Base-by-base conservation (phyloP, 2,329 filamentous ascomycete species). In the Colletotrichum musae region DNA sequence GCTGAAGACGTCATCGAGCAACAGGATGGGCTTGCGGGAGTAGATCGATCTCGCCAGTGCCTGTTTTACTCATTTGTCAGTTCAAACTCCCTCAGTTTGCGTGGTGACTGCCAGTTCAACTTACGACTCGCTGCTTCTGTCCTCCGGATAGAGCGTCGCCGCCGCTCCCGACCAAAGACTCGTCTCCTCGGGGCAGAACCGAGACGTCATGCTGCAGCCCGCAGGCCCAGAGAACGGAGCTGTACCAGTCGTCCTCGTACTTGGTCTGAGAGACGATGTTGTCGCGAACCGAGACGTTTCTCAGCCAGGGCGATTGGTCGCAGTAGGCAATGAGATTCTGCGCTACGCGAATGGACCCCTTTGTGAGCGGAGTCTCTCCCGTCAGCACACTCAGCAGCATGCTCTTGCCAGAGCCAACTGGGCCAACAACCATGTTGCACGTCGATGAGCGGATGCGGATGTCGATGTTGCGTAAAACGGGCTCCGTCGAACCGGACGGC, bases 271-370 rank as follows among this genome's bases (percentile, higher is more conserved):
- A 73, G 4, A 74, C 15, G 7, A 75, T 75, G 41, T 74, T 76
- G 36, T 71, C 68, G 16, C 67, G 70, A 7, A 76, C 59, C 3
- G 74, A 72, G n/a, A 69, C 73, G 58, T 72, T 72, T 6, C 65
- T 70, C 3, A 75, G 69, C 73, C 73, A 76, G 2, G 75, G 70
- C 4, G 71, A 65, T 58, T 76, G 75, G 1, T 71, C 65, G 50
- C 73, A 74, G 52, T 73, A 75, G 12, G 73, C 72, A 1, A 69
- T 65, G 6, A 53, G 43, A 6, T 18, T 16, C 0, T 9, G 18
- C 15, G 54, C 24, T 0, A 41, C 26, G 9, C 41, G 45, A 7
- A 71, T 13, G 3, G 50, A 18, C 5, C 70, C 59, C 3, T 16
- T 54, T 5, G 57, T 21, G 3, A 70, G 10, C 45, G 53, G 47